A percentile compares a stretch with the other conserved stretches of the same genome.
Evolutionary conservation across 202 grass and related monocot genomes (phyloP).

Genomic region (Eragrostis tef): DNA sequence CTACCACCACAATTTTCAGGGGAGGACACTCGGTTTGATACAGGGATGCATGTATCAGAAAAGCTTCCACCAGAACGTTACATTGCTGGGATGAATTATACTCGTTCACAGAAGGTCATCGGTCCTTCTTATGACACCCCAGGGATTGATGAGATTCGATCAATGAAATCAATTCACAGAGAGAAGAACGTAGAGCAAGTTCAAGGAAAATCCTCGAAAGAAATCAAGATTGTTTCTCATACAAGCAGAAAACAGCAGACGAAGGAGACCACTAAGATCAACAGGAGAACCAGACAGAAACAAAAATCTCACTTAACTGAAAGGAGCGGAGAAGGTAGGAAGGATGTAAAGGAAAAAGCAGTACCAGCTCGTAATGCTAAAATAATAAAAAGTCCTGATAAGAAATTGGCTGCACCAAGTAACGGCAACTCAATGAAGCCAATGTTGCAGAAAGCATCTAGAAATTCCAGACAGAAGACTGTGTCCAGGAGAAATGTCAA

Average conservation of each 20-base stretch:
- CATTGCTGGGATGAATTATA: slow-evolving; percentile 31
- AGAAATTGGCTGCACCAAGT: slow-evolving; percentile 47
- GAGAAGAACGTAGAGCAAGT: slow-evolving; percentile 26
- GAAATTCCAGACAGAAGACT: slow-evolving; percentile 47
- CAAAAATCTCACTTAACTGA: slow-evolving; percentile 42
- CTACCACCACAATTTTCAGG: not conserved
- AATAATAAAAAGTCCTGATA: slow-evolving; percentile 39
- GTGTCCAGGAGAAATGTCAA: slow-evolving; percentile 44
- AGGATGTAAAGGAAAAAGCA: slow-evolving; percentile 45
- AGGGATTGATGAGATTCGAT: slow-evolving; percentile 7
- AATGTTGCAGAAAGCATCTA: slow-evolving; percentile 12
- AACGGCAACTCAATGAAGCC: slow-evolving; percentile 41
- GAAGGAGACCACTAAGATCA: slow-evolving; percentile 34
- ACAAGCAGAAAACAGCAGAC: slow-evolving; percentile 33
- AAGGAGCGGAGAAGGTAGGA: slow-evolving; percentile 55
- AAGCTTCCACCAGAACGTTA: slow-evolving; percentile 25
- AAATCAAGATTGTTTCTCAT: slow-evolving; percentile 42
- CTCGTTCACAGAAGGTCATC: slow-evolving; percentile 20
- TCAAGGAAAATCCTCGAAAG: slow-evolving; percentile 21
- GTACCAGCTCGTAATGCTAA: slow-evolving; percentile 37
- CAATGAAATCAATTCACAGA: slow-evolving; percentile 34
- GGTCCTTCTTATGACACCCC: slow-evolving; percentile 14
- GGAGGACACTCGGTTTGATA: slow-evolving; percentile 34
- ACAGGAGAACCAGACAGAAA: slow-evolving; percentile 42
- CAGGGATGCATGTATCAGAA: slow-evolving; percentile 53